Evolutionary conservation across 768 basidiomycete genomes (phyloP).

Genomic region (Rhodocollybia butyracea): DNA sequence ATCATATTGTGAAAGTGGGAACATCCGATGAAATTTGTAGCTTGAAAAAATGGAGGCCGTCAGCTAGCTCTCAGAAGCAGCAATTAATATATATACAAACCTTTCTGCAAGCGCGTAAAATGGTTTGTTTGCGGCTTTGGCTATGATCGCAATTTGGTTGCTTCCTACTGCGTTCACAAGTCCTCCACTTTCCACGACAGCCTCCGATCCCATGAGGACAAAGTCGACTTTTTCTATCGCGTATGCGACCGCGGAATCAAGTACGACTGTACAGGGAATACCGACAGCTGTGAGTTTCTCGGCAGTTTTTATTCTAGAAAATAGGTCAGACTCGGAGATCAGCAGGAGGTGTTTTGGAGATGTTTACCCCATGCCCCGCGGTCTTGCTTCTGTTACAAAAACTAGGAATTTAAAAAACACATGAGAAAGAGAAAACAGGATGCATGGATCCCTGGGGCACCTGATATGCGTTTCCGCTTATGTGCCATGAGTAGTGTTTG

Average conservation of each 20-base stretch:
- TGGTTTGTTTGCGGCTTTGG: constrained; percentile 90
- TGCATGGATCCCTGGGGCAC: constrained; percentile 26
- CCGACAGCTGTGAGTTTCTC: constrained; percentile 78
- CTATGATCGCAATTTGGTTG: constrained; percentile 95
- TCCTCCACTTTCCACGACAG: constrained; percentile 95
- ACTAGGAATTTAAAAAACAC: constrained; percentile 42
- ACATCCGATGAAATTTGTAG: constrained; percentile 96
- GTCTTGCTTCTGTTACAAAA: constrained; percentile 95
- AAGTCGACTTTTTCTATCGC: constrained; percentile 96
- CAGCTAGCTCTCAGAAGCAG: constrained; percentile 13
- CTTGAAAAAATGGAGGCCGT: constrained; percentile 24
- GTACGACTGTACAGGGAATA: constrained; percentile 90
- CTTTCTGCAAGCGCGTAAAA: constrained; percentile 96
- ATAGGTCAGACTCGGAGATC: constrained; percentile 11
- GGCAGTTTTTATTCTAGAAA: constrained; percentile 81
- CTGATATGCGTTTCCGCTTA: constrained; percentile 86
- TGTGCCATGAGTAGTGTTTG: constrained; percentile 89
- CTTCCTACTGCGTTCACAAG: constrained; percentile 91
- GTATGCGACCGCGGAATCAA: constrained; percentile 96
- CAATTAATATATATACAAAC: constrained; percentile 27
- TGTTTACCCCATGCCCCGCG: constrained; percentile 81
- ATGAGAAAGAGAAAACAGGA: neutral
- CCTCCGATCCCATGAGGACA: constrained; percentile 95
- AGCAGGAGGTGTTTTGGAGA: neutral
- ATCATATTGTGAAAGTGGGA: constrained; percentile 90